phyloP scores from a whole-genome alignment of 2,329 filamentous ascomycete species.

The Dactylellina drechsleri region DNA sequence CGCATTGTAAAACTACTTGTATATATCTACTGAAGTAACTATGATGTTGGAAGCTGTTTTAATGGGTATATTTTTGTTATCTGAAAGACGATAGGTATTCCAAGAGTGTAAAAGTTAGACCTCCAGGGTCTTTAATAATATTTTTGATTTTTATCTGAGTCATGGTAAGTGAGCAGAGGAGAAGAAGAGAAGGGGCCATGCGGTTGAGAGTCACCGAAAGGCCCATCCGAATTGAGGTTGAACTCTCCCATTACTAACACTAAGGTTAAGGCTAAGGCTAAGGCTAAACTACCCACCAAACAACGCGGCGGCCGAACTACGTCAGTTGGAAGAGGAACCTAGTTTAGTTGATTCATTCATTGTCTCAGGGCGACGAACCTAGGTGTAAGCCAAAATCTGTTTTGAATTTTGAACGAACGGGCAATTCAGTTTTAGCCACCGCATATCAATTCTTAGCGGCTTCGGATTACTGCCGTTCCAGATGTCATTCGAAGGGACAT shows the following conservation, averaged over 20 bases:
- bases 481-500: no score
- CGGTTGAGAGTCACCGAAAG: no score
- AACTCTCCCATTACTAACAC: not conserved
- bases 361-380: no score
- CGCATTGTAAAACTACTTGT: conserved; percentile 4
- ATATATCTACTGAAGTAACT: not conserved
- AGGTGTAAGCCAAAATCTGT: no score
- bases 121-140: not conserved
- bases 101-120: not conserved
- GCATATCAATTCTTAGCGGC: no score
- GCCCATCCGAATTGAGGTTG: not conserved
- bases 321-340: no score
- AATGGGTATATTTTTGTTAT: not conserved
- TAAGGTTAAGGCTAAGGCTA: not conserved
- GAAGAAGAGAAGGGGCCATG: not conserved
- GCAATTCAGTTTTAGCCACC: no score
- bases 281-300: no score
- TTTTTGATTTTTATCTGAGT: conserved; percentile 24
- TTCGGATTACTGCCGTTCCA: no score
- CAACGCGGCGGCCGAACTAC: no score
- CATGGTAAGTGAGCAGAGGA: conserved; percentile 13
- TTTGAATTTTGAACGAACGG: no score
- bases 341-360: no score
- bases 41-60: not conserved
- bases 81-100: conserved; percentile 4